phyloP scores from a whole-genome alignment of 73 alveolate genomes.

The Tetrahymena thermophila region DNA sequence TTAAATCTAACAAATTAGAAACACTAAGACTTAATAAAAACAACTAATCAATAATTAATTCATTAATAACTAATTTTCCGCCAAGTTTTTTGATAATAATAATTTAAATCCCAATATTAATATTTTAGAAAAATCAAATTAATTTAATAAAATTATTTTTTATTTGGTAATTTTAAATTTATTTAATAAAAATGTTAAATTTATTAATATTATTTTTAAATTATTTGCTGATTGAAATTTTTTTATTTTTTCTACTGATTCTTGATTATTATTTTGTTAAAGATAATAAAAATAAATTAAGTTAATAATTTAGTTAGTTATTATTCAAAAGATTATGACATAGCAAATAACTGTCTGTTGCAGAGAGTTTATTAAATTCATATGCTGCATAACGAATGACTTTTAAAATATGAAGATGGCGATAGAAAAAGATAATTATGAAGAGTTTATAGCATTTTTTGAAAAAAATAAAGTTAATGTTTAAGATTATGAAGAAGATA shows the following conservation, averaged over 20 bases:
- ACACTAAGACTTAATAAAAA: not conserved
- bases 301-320: not conserved
- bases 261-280: too few species aligned
- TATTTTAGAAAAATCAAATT: too few species aligned
- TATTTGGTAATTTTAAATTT: too few species aligned
- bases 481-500: not conserved
- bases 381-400: not conserved
- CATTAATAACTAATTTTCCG: not conserved
- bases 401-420: not conserved
- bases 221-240: too few species aligned
- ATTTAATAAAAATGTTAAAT: too few species aligned
- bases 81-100: not conserved
- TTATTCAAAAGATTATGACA: not conserved
- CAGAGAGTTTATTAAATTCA: not conserved
- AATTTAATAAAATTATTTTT: too few species aligned
- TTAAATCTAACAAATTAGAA: not conserved
- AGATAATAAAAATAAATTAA: not conserved
- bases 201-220: too few species aligned
- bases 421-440: not conserved
- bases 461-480: not conserved
- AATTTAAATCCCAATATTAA: not conserved
- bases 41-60: not conserved
- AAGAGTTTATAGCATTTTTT: not conserved
- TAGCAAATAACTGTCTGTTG: not conserved
- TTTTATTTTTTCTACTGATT: not conserved